Evolutionary conservation across 306 rosid species (phyloP).

Genomic region (Sphenostylis stenocarpa): DNA sequence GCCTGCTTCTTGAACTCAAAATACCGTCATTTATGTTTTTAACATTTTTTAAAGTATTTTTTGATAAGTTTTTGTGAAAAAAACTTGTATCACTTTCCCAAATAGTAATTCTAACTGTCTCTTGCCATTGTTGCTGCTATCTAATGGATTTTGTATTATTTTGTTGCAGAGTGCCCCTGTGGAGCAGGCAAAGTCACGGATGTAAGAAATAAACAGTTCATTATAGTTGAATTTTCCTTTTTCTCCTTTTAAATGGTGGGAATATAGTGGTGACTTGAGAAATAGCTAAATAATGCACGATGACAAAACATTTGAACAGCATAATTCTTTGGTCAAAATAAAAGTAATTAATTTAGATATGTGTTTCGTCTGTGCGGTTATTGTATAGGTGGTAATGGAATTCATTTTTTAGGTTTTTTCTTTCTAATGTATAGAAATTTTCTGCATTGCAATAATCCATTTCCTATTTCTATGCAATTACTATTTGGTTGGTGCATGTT

Average conservation of each 20-base stretch:
- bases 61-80: too few relatives aligned
- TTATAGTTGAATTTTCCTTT: not conserved
- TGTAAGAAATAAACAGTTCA: constrained; percentile 21
- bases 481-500: not conserved
- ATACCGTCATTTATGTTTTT: not conserved
- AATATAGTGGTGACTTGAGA: constrained; percentile 7
- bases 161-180: constrained; percentile 40
- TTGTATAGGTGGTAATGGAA: not conserved
- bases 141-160: constrained; percentile 31
- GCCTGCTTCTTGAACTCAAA: not conserved
- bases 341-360: not conserved
- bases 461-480: not conserved
- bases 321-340: constrained; percentile 21
- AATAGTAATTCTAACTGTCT: not conserved
- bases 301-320: constrained; percentile 6
- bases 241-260: constrained; percentile 16
- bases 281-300: constrained; percentile 1
- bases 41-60: too few relatives aligned
- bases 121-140: not conserved
- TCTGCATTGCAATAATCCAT: not conserved
- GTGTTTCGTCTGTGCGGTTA: too few relatives aligned
- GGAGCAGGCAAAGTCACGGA: constrained; percentile 44
- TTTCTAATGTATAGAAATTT: not conserved
- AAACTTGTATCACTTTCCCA: not conserved
- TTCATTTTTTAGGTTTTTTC: not conserved